These are phyloP conservation scores for Penium margaritaceum DNA, from an alignment of 139 green algal species.

Conservation along the genomic window DNA sequence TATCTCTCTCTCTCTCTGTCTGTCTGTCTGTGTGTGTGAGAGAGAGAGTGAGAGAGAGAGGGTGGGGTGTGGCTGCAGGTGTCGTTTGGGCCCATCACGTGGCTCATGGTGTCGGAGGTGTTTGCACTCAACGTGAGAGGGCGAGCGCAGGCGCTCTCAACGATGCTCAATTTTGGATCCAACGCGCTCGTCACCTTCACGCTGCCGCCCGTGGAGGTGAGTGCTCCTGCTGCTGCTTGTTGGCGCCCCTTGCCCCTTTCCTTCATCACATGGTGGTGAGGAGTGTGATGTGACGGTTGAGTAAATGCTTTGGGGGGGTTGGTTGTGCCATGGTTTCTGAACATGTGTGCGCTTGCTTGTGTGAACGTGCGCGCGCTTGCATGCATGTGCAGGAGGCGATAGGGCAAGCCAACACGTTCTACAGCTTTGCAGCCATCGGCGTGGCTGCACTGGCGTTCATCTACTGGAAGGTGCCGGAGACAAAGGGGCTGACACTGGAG, in stretches of 20 bases:
- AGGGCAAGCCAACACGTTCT: constrained; percentile 64
- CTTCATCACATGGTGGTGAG: no score
- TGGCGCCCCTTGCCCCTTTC: no score
- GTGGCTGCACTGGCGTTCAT: constrained; percentile 63
- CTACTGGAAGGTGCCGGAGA: constrained; percentile 75
- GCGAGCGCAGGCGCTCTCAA: constrained; percentile 74
- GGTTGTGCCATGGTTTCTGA: no score
- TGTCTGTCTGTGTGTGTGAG: constrained; percentile 11
- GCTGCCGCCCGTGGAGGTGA: constrained; percentile 46
- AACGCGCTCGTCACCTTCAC: constrained; percentile 71
- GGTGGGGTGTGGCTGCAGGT: no score
- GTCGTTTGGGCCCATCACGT: constrained; percentile 82
- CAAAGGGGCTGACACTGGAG: constrained; percentile 82
- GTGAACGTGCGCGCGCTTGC: no score
- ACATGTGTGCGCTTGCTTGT: no score
- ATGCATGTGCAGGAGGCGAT: constrained; percentile 55
- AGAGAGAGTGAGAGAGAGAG: no score
- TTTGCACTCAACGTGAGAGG: constrained; percentile 70
- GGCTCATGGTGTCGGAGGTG: constrained; percentile 79
- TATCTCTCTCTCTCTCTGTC: constrained; percentile 23
- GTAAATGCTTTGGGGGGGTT: no score
- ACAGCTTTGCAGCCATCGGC: constrained; percentile 65
- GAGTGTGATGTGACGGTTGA: no score
- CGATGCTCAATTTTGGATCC: constrained; percentile 79
- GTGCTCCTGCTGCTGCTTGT: no score